Percentiles rank a stretch among this genome's conserved stretches.
These are phyloP conservation scores for Monsonia emarginata DNA, from an alignment of 441 rosid species.

Conservation along the genomic window DNA sequence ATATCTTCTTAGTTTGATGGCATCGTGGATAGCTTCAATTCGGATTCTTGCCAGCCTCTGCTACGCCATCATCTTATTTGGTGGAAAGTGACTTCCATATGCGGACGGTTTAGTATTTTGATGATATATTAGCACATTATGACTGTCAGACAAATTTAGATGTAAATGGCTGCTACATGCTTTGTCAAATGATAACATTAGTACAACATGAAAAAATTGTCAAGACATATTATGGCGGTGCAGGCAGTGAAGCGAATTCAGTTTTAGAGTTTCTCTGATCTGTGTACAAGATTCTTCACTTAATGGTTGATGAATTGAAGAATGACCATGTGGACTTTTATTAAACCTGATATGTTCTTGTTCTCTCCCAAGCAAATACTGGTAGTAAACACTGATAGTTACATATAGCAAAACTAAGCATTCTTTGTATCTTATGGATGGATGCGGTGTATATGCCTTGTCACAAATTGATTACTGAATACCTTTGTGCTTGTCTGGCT, in stretches of 20 bases:
- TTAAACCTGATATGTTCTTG: too few species aligned
- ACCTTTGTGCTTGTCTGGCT: too few species aligned
- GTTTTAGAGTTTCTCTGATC: neutral
- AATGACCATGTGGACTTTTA: too few species aligned
- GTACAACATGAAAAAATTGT: neutral
- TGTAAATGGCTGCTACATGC: neutral
- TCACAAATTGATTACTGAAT: too few species aligned
- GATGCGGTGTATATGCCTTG: too few species aligned
- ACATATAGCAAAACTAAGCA: too few species aligned
- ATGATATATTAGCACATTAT: neutral
- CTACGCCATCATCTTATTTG: neutral
- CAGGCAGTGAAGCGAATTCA: neutral
- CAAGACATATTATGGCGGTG: neutral
- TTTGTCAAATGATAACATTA: neutral
- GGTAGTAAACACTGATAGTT: too few species aligned
- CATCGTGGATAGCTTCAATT: neutral
- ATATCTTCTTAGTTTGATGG: neutral
- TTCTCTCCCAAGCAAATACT: too few species aligned
- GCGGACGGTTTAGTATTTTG: neutral
- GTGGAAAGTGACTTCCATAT: neutral
- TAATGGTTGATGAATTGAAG: neutral
- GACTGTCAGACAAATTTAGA: neutral
- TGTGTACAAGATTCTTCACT: neutral
- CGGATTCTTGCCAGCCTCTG: neutral
- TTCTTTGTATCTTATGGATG: too few species aligned